Evolutionary conservation across 805 yeast species (phyloP).

Genomic region (Brettanomyces sp.): DNA sequence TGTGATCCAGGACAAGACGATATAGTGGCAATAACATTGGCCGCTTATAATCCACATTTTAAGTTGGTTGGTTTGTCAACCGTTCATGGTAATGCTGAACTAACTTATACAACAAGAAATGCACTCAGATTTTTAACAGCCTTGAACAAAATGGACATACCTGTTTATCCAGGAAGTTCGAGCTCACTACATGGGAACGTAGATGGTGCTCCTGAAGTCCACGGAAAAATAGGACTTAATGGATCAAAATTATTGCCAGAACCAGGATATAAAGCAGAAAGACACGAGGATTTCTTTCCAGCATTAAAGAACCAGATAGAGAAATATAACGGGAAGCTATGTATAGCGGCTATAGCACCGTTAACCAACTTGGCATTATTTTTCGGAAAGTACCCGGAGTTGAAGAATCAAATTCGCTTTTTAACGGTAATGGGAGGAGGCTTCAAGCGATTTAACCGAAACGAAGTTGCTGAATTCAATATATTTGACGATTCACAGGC

Average conservation of each 20-base stretch:
- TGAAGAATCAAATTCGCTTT: slow-evolving; percentile 36
- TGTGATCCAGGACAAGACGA: slow-evolving; percentile 94
- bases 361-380: slow-evolving; percentile 62
- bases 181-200: slow-evolving; percentile 46
- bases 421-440: slow-evolving; percentile 77
- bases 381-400: slow-evolving; percentile 44
- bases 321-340: slow-evolving; percentile 36
- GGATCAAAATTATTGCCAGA: slow-evolving; percentile 54
- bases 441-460: slow-evolving; percentile 20
- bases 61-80: slow-evolving; percentile 63
- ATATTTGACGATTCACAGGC: slow-evolving; percentile 70
- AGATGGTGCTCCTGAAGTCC: slow-evolving; percentile 51
- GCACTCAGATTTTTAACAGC: slow-evolving; percentile 60
- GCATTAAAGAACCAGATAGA: slow-evolving; percentile 14
- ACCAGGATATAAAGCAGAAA: slow-evolving; percentile 5
- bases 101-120: slow-evolving; percentile 58
- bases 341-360: slow-evolving; percentile 69
- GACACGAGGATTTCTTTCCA: slow-evolving; percentile 13
- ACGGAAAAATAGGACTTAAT: slow-evolving; percentile 69
- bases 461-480: slow-evolving; percentile 60
- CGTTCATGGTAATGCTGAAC: slow-evolving; percentile 63
- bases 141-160: slow-evolving; percentile 38
- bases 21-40: slow-evolving; percentile 61
- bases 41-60: slow-evolving; percentile 50
- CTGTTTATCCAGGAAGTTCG: slow-evolving; percentile 59